phyloP scores from a whole-genome alignment of 306 rosid species.

The Myrica gale region DNA sequence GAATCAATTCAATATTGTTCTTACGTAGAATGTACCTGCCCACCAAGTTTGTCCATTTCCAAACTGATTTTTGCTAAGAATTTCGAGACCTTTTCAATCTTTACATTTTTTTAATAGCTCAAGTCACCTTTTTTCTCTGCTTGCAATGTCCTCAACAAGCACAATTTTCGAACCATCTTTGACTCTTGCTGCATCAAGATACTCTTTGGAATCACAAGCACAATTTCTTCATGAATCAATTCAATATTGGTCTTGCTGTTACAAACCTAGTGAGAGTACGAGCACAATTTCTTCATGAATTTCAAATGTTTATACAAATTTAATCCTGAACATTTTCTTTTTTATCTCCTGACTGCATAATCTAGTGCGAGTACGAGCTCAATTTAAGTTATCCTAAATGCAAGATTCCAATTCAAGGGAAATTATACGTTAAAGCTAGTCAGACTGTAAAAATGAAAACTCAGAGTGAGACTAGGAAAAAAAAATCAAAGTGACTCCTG shows the following conservation, averaged over 20 bases:
- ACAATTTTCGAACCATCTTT: constrained; percentile 67
- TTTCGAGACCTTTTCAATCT: constrained; percentile 53
- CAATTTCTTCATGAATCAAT: too few relatives aligned
- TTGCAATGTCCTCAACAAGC: constrained; percentile 52
- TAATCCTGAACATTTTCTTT: neutral
- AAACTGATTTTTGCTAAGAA: constrained; percentile 45
- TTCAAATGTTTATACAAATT: neutral
- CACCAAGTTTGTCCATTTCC: constrained; percentile 54
- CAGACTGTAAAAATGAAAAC: too few relatives aligned
- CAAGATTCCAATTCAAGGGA: too few relatives aligned
- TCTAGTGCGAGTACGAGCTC: neutral
- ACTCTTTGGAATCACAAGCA: constrained; percentile 51
- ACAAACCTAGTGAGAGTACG: neutral
- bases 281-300: neutral
- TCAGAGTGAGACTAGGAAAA: too few relatives aligned
- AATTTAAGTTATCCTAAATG: too few relatives aligned
- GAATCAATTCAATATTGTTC: neutral
- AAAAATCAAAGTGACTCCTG: too few relatives aligned
- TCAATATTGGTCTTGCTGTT: neutral
- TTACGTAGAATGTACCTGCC: constrained; percentile 45
- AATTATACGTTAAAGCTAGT: too few relatives aligned
- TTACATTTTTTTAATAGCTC: constrained; percentile 47
- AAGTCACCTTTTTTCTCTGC: constrained; percentile 51
- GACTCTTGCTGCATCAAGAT: constrained; percentile 64
- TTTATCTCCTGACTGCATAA: neutral